These are phyloP conservation scores for Russula abietina DNA, from an alignment of 768 basidiomycete genomes.

Conservation along the genomic window DNA sequence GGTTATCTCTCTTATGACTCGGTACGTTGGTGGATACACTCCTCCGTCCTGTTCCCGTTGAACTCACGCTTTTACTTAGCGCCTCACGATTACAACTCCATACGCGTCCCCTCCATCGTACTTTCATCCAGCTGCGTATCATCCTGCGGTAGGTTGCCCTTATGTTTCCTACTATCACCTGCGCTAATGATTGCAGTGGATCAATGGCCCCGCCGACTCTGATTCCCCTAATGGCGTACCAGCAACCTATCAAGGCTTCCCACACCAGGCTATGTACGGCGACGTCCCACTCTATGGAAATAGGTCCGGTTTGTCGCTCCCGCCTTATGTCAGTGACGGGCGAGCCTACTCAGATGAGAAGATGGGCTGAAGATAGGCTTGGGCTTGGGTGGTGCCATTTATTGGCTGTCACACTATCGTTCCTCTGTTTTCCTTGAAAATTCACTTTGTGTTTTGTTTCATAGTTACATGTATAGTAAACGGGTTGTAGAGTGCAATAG, in stretches of 20 bases:
- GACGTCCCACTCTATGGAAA: constrained; percentile 42
- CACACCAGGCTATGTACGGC: constrained; percentile 32
- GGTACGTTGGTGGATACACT: constrained; percentile 28
- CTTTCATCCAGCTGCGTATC: constrained; percentile 40
- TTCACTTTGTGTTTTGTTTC: no score
- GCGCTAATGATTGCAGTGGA: constrained; percentile 31
- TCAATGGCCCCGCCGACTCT: constrained; percentile 37
- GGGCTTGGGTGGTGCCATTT: constrained; percentile 25
- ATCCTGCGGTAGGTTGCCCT: constrained; percentile 38
- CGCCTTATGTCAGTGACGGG: constrained; percentile 27
- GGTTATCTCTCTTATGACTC: constrained; percentile 35
- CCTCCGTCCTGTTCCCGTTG: not conserved
- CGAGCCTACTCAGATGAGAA: constrained; percentile 29
- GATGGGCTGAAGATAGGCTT: constrained; percentile 28
- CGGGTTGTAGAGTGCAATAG: no score
- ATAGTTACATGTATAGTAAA: no score
- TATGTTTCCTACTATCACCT: not conserved
- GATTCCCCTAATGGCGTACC: not conserved
- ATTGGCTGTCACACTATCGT: no score
- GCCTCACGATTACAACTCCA: constrained; percentile 38
- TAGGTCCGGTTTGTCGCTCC: constrained; percentile 11
- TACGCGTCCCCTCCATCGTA: constrained; percentile 28
- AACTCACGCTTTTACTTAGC: constrained; percentile 28
- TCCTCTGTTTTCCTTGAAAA: no score
- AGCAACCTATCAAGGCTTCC: constrained; percentile 11